Evolutionary conservation across 768 basidiomycete species (phyloP), one percentile per base, ranked within the genome.

Genomic region (Chalciporus sphaerocephalus): DNA sequence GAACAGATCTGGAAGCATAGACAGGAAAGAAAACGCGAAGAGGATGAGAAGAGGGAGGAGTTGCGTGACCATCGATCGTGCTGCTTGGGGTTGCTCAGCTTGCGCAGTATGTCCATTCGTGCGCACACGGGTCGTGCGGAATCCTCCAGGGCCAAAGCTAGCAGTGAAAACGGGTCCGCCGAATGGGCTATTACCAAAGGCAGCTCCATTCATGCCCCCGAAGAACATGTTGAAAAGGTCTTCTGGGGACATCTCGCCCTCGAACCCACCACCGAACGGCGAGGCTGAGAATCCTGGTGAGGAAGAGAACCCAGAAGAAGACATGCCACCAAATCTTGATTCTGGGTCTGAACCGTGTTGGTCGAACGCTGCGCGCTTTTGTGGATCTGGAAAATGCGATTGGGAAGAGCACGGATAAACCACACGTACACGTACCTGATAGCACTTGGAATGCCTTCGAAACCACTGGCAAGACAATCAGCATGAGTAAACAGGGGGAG

Each of bases 181-280:
- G 27, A 60, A 63, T 49, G 81, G 79, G 2, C 79, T 75, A 10
- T 76, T 73, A n/a, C 81, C 80, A 50, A 76, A 78, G 45, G 64
- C 70, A n/a, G 69, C 76, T 22, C 72, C 74, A 16, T 66, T 66
- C 59, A 59, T 55, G 12, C 57, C 59, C 46, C 92, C 92, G 64
- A 98, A 98, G 79, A 98, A 96, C 88, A 95, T 93, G 61, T 97
- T 95, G 73, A 98, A 98, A 45, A 98, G 62, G 47, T 97, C 95
- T 68, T 97, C 95, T 5, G 95, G 93, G 46, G 87, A 93, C 55
- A 98, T 72, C 68, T 97, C 94, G 44, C 81, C 81, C 11, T 89
- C 87, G 57, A 85, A 89, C 2, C 75, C 68, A 27, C 70, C 67
- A 11, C 70, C 72, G 47, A 83, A 86, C 12, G 73, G 68, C 37